Percentiles rank a stretch among this genome's conserved stretches.
These are phyloP conservation scores for Yarrowia yakushimensis DNA, from an alignment of 805 yeast genomes.

Conservation along the genomic window DNA sequence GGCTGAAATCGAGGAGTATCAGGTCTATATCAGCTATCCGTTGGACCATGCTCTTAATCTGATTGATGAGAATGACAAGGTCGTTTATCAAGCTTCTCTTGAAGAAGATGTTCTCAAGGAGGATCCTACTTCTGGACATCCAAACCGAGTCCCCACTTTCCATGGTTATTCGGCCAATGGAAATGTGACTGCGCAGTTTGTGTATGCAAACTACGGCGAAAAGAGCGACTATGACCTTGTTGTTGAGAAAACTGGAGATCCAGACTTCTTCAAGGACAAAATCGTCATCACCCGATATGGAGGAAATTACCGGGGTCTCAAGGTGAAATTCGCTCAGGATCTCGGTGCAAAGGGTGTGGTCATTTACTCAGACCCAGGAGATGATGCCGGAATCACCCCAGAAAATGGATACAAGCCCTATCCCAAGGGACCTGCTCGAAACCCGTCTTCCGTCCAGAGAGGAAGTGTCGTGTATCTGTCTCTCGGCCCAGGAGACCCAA, in stretches of 20 bases:
- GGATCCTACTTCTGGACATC: constrained; percentile 47
- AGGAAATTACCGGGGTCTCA: constrained; percentile 62
- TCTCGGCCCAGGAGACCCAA: constrained; percentile 69
- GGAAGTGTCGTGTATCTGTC: constrained; percentile 68
- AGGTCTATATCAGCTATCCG: constrained; percentile 64
- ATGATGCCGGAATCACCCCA: constrained; percentile 47
- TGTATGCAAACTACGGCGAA: constrained; percentile 69
- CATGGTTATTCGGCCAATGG: constrained; percentile 76
- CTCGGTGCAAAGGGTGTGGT: constrained; percentile 64
- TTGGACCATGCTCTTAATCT: constrained; percentile 50
- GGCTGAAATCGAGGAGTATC: constrained; percentile 52
- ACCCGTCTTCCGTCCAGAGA: constrained; percentile 72
- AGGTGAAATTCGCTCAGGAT: constrained; percentile 73
- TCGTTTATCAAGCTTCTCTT: constrained; percentile 51
- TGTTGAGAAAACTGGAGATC: constrained; percentile 45
- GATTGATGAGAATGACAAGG: constrained; percentile 35
- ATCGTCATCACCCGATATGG: constrained; percentile 70
- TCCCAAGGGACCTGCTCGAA: constrained; percentile 74
- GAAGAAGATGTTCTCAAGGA: constrained; percentile 52
- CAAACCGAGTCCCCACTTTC: constrained; percentile 63
- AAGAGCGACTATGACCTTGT: constrained; percentile 54
- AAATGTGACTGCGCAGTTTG: constrained; percentile 61
- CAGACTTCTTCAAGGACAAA: constrained; percentile 45
- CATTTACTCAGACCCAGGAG: constrained; percentile 69
- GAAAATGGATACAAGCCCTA: constrained; percentile 60